A percentile compares a stretch with the other conserved stretches of the same genome.
Evolutionary conservation across 2,329 filamentous ascomycete genomes (phyloP).

Genomic region (Phaeoacremonium minimum): DNA sequence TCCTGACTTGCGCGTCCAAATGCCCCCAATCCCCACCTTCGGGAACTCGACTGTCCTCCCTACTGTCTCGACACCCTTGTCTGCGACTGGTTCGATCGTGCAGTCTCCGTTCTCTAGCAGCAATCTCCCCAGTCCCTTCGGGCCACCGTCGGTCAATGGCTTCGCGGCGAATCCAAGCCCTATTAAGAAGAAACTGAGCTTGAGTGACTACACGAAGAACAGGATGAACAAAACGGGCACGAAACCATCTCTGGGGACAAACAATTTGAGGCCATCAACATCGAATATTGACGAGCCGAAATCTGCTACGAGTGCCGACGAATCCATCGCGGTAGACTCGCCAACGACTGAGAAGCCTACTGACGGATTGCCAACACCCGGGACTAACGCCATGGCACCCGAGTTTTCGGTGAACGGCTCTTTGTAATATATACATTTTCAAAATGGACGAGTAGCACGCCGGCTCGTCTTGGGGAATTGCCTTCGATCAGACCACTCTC

Average conservation of each 20-base stretch:
- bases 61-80: constrained; percentile 39
- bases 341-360: constrained; percentile 10
- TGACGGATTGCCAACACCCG: no score
- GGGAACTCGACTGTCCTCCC: constrained; percentile 29
- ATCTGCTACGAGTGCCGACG: constrained; percentile 19
- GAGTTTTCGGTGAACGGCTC: no score
- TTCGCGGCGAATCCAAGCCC: constrained; percentile 49
- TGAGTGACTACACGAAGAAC: constrained; percentile 62
- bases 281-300: constrained; percentile 35
- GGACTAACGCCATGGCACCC: no score
- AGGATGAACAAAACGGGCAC: constrained; percentile 49
- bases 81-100: constrained; percentile 33
- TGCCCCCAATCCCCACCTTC: constrained; percentile 52
- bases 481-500: no score
- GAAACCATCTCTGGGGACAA: constrained; percentile 27
- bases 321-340: constrained; percentile 4
- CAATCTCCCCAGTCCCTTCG: constrained; percentile 37
- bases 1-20: constrained; percentile 47
- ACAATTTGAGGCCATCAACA: constrained; percentile 29
- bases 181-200: constrained; percentile 62
- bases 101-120: constrained; percentile 47
- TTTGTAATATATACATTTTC: no score
- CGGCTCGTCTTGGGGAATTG: no score
- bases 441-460: no score
- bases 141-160: constrained; percentile 35